These are phyloP conservation scores for Ramicandelaber brevisporus DNA, from an alignment of 192 early-diverging fungal species.

Conservation along the genomic window DNA sequence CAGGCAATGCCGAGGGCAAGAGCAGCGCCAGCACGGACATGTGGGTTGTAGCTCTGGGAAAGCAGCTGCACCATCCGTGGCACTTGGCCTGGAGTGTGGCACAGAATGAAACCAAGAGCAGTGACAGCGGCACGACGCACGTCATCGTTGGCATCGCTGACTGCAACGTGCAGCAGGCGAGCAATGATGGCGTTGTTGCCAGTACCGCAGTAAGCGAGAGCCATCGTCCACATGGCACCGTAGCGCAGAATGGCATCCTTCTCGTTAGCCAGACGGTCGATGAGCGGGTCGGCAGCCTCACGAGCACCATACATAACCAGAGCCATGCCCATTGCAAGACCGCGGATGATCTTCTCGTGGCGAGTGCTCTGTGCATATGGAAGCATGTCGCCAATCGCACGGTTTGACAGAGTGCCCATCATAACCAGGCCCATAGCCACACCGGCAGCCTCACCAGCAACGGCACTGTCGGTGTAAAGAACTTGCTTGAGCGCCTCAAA, in stretches of 20 bases:
- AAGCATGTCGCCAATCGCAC: slow-evolving; percentile 80
- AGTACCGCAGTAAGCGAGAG: slow-evolving; percentile 95
- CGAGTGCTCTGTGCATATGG: slow-evolving; percentile 95
- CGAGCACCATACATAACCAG: slow-evolving; percentile 94
- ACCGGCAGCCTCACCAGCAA: slow-evolving; percentile 92
- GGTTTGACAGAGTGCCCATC: slow-evolving; percentile 67
- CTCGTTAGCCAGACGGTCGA: slow-evolving; percentile 60
- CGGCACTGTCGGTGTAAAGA: slow-evolving; percentile 79
- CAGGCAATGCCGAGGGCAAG: slow-evolving; percentile 93
- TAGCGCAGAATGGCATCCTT: slow-evolving; percentile 91
- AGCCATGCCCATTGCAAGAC: slow-evolving; percentile 77
- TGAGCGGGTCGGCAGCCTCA: slow-evolving; percentile 76
- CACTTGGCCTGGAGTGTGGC: slow-evolving; percentile 81
- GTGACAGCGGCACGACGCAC: slow-evolving; percentile 98
- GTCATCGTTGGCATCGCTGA: slow-evolving; percentile 96
- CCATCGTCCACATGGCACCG: slow-evolving; percentile 89
- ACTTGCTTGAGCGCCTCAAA: slow-evolving; percentile 72
- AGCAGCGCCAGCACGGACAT: slow-evolving; percentile 91
- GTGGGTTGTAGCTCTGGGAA: slow-evolving; percentile 94
- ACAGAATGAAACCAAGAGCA: slow-evolving; percentile 81
- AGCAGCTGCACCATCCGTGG: slow-evolving; percentile 95
- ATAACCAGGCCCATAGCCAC: slow-evolving; percentile 91
- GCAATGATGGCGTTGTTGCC: slow-evolving; percentile 93
- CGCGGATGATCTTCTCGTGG: slow-evolving; percentile 99
- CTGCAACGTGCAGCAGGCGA: slow-evolving; percentile 84